Base-by-base conservation (phyloP, 1,284 basidiomycete genomes). In the Thecaphora thlaspeos region DNA sequence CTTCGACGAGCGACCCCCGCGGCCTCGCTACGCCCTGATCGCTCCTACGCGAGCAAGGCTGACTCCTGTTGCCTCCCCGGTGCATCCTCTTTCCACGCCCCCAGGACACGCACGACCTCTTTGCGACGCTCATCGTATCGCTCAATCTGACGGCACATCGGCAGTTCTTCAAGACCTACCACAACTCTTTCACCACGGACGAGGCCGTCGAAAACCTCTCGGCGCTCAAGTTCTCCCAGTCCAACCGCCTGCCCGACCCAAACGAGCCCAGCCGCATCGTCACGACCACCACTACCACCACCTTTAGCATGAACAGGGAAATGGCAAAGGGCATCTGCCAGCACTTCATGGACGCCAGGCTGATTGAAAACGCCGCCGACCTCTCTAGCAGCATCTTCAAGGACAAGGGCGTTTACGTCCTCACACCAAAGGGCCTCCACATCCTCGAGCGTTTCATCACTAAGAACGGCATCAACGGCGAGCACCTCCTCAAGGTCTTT, bases 311-410 rank as follows among this genome's bases (percentile, higher is more conserved):
- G 95, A 92, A 91, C 64, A 87, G 92, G 67, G 94, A 98, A 43
- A 98, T 98, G 89, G 95, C 95, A 58, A 95, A 96, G 81, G 91
- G 91, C 32, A 97, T 98, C 86, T 91, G 91, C 80, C 94, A 98
- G 80, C 93, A 97, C 76, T 98, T 97, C 77, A 94, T 99, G 89
- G 94, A 98, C 67, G 93, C 94, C 46, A 88, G 92, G 58, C 84
- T 98, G 63, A 92, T 98, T 67, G 93, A 96, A 80, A 96, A 96
- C 77, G 93, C 92, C 14, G 87, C 90, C 18, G 95, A 98, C 80
- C 86, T 88, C 19, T 83, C 84, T 26, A 88, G 88, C 21, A 87
- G 88, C 70, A 83, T 89, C 41, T 98, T 98, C 87, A 96, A 96
- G 81, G 94, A 98, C 73, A 87, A 93, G 47, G 94, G 94, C 60